Evolutionary conservation across 805 yeast species (phyloP).

Genomic region (Metschnikowia matae): DNA sequence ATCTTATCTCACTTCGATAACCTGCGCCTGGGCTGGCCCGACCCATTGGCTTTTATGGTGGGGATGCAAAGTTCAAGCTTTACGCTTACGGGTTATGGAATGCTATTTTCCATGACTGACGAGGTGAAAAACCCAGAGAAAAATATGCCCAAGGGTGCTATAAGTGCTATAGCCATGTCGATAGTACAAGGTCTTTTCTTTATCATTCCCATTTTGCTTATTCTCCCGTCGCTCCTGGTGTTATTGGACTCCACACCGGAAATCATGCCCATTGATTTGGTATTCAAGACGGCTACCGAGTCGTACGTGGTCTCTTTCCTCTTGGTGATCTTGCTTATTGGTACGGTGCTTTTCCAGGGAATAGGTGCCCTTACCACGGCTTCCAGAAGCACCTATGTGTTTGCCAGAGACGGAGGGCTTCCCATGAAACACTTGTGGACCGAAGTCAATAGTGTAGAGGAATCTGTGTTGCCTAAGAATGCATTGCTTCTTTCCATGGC

Average conservation of each 20-base stretch:
- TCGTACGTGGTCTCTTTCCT: constrained; percentile 67
- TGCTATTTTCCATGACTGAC: constrained; percentile 76
- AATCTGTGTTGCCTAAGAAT: constrained; percentile 63
- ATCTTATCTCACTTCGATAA: constrained; percentile 68
- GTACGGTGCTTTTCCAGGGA: constrained; percentile 70
- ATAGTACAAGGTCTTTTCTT: constrained; percentile 68
- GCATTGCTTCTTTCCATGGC: constrained; percentile 63
- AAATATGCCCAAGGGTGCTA: constrained; percentile 70
- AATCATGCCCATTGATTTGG: constrained; percentile 73
- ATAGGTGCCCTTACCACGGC: constrained; percentile 79
- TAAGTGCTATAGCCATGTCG: constrained; percentile 60
- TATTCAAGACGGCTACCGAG: constrained; percentile 66
- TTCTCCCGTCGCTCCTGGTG: constrained; percentile 60
- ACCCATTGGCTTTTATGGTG: constrained; percentile 63
- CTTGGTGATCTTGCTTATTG: constrained; percentile 60
- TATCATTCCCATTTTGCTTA: constrained; percentile 65
- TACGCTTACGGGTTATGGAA: constrained; percentile 79
- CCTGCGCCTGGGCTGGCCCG: constrained; percentile 72
- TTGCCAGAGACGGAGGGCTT: constrained; percentile 79
- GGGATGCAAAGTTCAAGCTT: constrained; percentile 78
- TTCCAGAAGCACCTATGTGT: constrained; percentile 75
- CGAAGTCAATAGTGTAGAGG: constrained; percentile 53
- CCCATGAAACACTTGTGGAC: constrained; percentile 66
- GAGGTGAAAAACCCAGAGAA: constrained; percentile 74
- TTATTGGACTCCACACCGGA: constrained; percentile 57